phyloP scores from a whole-genome alignment of 2,329 filamentous ascomycete species.

The Pezicula rhizophila region DNA sequence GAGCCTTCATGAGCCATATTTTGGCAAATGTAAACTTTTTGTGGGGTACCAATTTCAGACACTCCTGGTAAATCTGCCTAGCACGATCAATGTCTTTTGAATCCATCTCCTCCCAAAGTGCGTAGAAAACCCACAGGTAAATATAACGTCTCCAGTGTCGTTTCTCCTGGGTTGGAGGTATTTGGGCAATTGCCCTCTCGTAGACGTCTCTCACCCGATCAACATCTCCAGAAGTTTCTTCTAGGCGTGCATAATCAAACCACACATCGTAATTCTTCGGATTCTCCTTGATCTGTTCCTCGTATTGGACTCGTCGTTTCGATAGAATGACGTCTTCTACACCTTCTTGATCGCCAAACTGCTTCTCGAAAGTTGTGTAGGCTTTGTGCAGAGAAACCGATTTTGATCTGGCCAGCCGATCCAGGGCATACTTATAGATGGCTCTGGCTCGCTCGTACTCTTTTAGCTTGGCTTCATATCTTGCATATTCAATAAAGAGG shows the following conservation, averaged over 20 bases:
- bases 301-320: slow-evolving; percentile 87
- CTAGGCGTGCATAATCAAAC: slow-evolving; percentile 90
- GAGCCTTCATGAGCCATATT: slow-evolving; percentile 87
- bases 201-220: slow-evolving; percentile 89
- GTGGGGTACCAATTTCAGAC: slow-evolving; percentile 82
- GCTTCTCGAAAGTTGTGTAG: slow-evolving; percentile 97
- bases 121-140: slow-evolving; percentile 97
- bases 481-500: slow-evolving; percentile 91
- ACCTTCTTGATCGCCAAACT: slow-evolving; percentile 87
- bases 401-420: slow-evolving; percentile 82
- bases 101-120: slow-evolving; percentile 87
- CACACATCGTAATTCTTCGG: slow-evolving; percentile 95
- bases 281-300: slow-evolving; percentile 89
- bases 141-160: slow-evolving; percentile 96
- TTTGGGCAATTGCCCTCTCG: slow-evolving; percentile 89
- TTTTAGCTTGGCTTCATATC: slow-evolving; percentile 89
- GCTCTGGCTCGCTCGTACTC: slow-evolving; percentile 90
- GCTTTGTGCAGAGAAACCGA: slow-evolving; percentile 82
- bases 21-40: slow-evolving; percentile 98
- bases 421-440: slow-evolving; percentile 95
- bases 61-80: slow-evolving; percentile 85
- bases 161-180: slow-evolving; percentile 93
- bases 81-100: slow-evolving; percentile 73
- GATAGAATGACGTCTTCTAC: slow-evolving; percentile 95
- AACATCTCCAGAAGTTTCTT: slow-evolving; percentile 76